Percentiles rank a stretch among this genome's conserved stretches.
Conservation (phyloP, 1,284 basidiomycete species). For the Ganoderma meredithae region DNA sequence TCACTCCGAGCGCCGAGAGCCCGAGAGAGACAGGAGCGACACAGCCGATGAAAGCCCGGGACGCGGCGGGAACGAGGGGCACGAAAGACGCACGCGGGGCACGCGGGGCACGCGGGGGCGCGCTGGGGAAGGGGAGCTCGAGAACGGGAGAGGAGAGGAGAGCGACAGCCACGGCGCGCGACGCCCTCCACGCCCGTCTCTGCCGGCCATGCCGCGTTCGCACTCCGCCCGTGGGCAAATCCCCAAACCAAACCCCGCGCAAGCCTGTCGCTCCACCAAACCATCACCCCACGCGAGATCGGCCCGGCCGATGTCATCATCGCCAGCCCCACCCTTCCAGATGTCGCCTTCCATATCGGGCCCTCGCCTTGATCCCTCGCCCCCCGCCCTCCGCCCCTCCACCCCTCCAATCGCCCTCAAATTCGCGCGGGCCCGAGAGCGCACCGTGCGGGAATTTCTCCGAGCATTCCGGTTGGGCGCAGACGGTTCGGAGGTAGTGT, state of each 20-base stretch:
- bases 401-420: not conserved
- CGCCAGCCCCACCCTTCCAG: conserved; percentile 22
- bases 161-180: conserved; percentile 10
- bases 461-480: not conserved
- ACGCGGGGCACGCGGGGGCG: conserved; percentile 9
- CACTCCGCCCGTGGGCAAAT: conserved; percentile 18
- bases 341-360: conserved; percentile 18
- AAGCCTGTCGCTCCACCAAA: conserved; percentile 12
- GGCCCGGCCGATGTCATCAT: conserved; percentile 32
- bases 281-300: conserved; percentile 29
- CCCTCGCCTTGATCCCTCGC: conserved; percentile 19
- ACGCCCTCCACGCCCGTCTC: conserved; percentile 11
- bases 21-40: not conserved
- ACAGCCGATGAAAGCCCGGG: not conserved
- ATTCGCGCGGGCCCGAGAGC: not conserved
- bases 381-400: conserved; percentile 5
- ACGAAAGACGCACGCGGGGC: conserved; percentile 2
- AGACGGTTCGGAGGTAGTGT: conserved; percentile 2
- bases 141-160: conserved; percentile 7
- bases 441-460: not conserved
- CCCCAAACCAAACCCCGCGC: conserved; percentile 20
- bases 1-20: not conserved
- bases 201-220: conserved; percentile 28
- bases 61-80: conserved; percentile 5
- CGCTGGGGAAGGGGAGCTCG: conserved; percentile 12